These are phyloP conservation scores for Corchorus olitorius DNA, from an alignment of 345 rosid genomes.

Conservation along the genomic window DNA sequence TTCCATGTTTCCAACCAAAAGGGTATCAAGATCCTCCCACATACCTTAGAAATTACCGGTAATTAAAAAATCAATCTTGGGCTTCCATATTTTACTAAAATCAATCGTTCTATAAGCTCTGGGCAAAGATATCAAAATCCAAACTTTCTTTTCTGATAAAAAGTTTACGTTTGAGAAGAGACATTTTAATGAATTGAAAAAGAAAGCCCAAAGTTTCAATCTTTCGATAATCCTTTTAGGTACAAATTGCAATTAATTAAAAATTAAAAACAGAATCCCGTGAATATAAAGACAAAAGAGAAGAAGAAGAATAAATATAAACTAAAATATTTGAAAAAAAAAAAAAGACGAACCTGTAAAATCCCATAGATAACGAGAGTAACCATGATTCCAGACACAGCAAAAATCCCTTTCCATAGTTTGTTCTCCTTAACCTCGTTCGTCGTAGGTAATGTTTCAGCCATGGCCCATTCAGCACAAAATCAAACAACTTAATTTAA, in stretches of 20 bases:
- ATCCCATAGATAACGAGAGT: conserved; percentile 94
- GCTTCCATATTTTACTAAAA: neutral
- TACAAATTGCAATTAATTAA: neutral
- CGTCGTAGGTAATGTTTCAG: conserved; percentile 45
- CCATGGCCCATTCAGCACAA: conserved; percentile 61
- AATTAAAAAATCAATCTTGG: neutral
- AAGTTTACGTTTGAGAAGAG: neutral
- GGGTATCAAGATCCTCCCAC: neutral
- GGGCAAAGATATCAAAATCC: conserved; percentile 3
- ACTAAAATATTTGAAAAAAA: neutral
- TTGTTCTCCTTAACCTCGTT: conserved; percentile 49
- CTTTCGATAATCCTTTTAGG: neutral
- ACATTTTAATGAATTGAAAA: neutral
- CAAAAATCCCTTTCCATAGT: conserved; percentile 74
- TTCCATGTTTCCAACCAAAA: neutral
- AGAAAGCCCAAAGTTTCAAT: neutral
- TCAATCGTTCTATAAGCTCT: neutral
- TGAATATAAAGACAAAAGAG: neutral
- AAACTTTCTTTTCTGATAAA: neutral
- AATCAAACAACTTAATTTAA: conserved; percentile 9
- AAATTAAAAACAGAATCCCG: conserved; percentile 1
- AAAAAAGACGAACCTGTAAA: conserved; percentile 57
- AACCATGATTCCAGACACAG: conserved; percentile 83
- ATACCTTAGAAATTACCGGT: neutral
- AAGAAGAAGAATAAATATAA: neutral